Evolutionary conservation across 2,329 filamentous ascomycete species (phyloP), one percentile per base, ranked within the genome.

Genomic region (Triangularia verruculosa): DNA sequence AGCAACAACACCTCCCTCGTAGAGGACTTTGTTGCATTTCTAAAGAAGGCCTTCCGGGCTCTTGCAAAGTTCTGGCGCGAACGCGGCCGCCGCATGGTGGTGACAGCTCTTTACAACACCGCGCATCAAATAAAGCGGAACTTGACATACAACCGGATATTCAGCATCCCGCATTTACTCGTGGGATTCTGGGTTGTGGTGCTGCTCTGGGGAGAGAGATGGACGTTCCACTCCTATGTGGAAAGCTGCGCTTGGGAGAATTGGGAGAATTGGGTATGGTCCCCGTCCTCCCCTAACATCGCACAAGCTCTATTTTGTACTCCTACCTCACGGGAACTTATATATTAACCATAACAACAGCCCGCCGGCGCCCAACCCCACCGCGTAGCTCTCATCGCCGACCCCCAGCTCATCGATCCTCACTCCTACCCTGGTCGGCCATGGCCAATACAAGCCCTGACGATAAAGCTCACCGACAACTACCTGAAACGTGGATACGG

Each of bases 241-340:
- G 80, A 84, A 62, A 82, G 79, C 59, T 99, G 95, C 76, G 79
- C 85, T 61, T 99, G 95, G 95, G 82, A 86, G 34, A 85, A 84
- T 47, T 99, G 95, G 95, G 95, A 99, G 80, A 83, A 86, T 76
- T 99, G 95, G 93, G 93, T 96, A 82, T 73, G 85, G 3, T 3
- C 39, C 61, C 34, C 17, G n/a, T 22, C 32, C 56, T 22, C 30
- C 20, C n/a, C n/a, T 20, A 11, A 9, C 56, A 27, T 58, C 20
- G 56, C 17, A 58, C 56, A 58, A 58, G 32, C 20, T 6, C 1
- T 28, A 15, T 27, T 27, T 47, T 51, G 20, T 25, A 12, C 27
- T 30, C 27, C 34, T 61, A 22, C n/a, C 17, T 47, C 34, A 28
- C 43, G 24, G 52, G 51, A 27, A 27, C 3, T 52, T 1, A 2